Evolutionary conservation across 2,329 filamentous ascomycete species (phyloP), one percentile per base, ranked within the genome.

Genomic region (Aspergillus hortae): DNA sequence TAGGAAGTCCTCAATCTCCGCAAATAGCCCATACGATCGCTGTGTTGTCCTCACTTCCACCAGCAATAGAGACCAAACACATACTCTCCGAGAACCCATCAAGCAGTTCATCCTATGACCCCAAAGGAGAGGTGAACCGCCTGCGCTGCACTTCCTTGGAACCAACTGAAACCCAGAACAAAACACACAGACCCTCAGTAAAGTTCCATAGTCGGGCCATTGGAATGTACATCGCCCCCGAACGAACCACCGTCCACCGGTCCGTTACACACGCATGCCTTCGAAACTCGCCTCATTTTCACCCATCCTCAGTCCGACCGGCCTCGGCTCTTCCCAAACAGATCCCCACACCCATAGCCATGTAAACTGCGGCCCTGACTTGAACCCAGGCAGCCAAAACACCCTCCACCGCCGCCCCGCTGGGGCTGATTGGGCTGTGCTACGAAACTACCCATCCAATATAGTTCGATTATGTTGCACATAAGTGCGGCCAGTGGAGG

Each of bases 401-500:
- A 12, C 40, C 11, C 14, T 19, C 40, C 14, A 9, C 19, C 23
- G 2, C 35, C 35, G 35, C 35, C 35, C 14, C 23, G 6, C 23
- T 23, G 23, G 23, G 23, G 35, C 35, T 38, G 35, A 38, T 38
- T 38, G 35, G 35, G 35, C 35, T 17, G 14, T 21, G 15, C 47
- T 32, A 47, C 40, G 15, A 19, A 49, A 9, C 30, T 9, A 23
- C 10, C 40, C 40, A 43, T 43, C 17, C 17, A n/a, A 38, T 38
- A 35, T 46, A 38, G 15, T 42, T 51, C 27, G 54, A 51, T 45
- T 33, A 49, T 43, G 40, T 49, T 25, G 54, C 49, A 52, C 51
- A 48, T 50, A 45, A 48, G 46, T 53, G n/a, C 17, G 6, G n/a
- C 11, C 53, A 50, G 47, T 53, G 50, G 53, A 58, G 48, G 57